A percentile compares a stretch with the other conserved stretches of the same genome.
Conservation (phyloP, 108 stramenopile species). For the Cyclotella baltica region DNA sequence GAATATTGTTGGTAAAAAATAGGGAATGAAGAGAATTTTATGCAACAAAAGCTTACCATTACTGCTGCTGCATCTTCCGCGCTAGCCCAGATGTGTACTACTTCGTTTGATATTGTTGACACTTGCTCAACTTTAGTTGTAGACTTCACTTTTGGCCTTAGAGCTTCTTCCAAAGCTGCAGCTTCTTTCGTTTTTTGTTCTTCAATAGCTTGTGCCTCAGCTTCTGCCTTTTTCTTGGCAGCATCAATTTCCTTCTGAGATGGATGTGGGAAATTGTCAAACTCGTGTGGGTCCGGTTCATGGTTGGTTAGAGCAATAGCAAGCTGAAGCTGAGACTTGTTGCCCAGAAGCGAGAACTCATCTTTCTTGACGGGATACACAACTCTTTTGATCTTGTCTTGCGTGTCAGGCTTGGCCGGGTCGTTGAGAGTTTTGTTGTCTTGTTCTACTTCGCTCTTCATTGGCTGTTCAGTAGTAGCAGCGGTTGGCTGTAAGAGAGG, state of each 20-base stretch:
- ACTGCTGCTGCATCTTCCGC: constrained; percentile 83
- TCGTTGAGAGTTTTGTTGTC: neutral
- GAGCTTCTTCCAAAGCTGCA: constrained; percentile 40
- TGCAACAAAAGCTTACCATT: constrained; percentile 25
- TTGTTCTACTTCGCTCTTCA: constrained; percentile 4
- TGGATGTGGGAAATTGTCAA: constrained; percentile 77
- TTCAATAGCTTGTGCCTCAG: constrained; percentile 33
- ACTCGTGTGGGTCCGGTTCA: constrained; percentile 66
- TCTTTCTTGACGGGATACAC: constrained; percentile 74
- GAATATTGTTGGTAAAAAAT: neutral
- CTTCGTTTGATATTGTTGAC: constrained; percentile 63
- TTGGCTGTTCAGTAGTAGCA: neutral
- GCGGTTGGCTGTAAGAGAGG: constrained; percentile 21
- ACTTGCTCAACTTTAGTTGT: constrained; percentile 88
- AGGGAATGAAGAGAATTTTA: neutral
- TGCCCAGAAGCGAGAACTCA: constrained; percentile 77
- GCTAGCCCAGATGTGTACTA: constrained; percentile 80
- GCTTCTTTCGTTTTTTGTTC: constrained; percentile 42
- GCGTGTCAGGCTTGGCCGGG: constrained; percentile 13
- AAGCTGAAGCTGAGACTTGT: constrained; percentile 67
- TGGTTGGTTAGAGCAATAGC: constrained; percentile 62
- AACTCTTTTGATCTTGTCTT: constrained; percentile 28
- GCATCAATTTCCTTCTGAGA: constrained; percentile 62
- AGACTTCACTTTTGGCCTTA: constrained; percentile 66
- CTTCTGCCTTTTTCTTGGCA: constrained; percentile 34